Conservation (phyloP, 768 basidiomycete species). For the Crepidotus variabilis region DNA sequence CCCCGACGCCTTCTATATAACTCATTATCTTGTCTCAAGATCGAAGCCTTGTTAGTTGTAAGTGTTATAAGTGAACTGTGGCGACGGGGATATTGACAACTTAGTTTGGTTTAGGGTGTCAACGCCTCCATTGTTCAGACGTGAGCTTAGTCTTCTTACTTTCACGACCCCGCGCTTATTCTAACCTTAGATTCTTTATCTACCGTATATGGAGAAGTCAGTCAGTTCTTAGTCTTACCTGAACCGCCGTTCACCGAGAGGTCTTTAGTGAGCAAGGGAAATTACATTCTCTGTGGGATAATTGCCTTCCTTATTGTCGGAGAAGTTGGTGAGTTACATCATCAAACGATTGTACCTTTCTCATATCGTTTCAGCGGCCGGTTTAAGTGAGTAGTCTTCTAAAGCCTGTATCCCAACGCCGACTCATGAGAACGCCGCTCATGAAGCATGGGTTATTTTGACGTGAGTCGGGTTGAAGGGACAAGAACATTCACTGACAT, state of each 20-base stretch:
- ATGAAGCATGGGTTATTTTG: slow-evolving; percentile 36
- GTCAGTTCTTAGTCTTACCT: slow-evolving; percentile 7
- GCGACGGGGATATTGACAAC: too few species aligned
- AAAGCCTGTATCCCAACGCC: not conserved
- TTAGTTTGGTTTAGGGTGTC: slow-evolving; percentile 30
- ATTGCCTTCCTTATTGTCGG: slow-evolving; percentile 29
- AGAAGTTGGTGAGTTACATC: not conserved
- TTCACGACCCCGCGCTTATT: not conserved
- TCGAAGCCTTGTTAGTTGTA: slow-evolving; percentile 46
- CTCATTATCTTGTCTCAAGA: slow-evolving; percentile 17
- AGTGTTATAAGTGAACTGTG: slow-evolving; percentile 9
- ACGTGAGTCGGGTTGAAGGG: slow-evolving; percentile 22
- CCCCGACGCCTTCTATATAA: not conserved
- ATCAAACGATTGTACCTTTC: slow-evolving; percentile 1
- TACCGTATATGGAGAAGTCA: slow-evolving; percentile 44
- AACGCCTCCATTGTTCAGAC: slow-evolving; percentile 51
- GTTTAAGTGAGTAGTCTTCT: not conserved
- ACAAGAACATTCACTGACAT: not conserved
- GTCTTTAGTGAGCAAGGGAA: slow-evolving; percentile 37
- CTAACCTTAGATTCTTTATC: slow-evolving; percentile 37
- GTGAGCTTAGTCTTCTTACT: slow-evolving; percentile 20
- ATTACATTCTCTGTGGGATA: slow-evolving; percentile 25
- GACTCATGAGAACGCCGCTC: not conserved
- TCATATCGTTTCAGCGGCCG: not conserved
- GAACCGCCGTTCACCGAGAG: not conserved